A percentile compares a stretch with the other conserved stretches of the same genome.
phyloP scores from a whole-genome alignment of 2,329 filamentous ascomycete genomes.

The Nannizziopsis barbatae region DNA sequence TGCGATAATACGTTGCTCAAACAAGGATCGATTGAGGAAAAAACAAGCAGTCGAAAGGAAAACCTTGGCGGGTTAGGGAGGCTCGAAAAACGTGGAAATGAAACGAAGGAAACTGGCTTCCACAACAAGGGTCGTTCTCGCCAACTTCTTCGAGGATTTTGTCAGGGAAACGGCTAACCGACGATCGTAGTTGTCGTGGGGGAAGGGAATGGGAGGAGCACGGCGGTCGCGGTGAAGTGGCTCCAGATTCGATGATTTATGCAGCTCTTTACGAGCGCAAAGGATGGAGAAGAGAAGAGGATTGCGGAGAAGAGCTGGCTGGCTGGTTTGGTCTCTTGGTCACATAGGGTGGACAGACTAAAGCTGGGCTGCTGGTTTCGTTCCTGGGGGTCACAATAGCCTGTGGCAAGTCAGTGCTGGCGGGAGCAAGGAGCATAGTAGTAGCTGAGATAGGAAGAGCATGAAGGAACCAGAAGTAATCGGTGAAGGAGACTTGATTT shows the following conservation, averaged over 20 bases:
- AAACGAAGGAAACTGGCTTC: slow-evolving; percentile 18
- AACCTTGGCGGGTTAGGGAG: slow-evolving; percentile 12
- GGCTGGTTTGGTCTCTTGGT: neutral
- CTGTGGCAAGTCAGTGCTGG: neutral
- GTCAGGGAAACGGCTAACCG: slow-evolving; percentile 9
- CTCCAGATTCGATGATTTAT: slow-evolving; percentile 16
- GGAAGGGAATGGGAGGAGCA: slow-evolving; percentile 8
- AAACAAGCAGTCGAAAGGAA: neutral
- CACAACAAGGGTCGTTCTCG: slow-evolving; percentile 13
- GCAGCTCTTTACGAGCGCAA: slow-evolving; percentile 8
- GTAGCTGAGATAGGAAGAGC: neutral
- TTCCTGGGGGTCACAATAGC: neutral
- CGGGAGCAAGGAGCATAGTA: neutral
- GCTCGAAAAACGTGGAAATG: slow-evolving; percentile 17
- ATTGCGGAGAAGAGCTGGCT: neutral
- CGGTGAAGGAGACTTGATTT: neutral
- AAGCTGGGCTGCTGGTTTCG: neutral
- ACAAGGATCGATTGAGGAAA: neutral
- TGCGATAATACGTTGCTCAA: neutral
- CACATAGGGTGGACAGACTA: slow-evolving; percentile 2
- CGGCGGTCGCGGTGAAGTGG: slow-evolving; percentile 8
- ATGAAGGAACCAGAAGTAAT: neutral
- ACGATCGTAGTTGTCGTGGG: slow-evolving; percentile 15
- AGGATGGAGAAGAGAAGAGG: neutral
- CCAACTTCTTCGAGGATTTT: slow-evolving; percentile 14